A percentile compares a stretch with the other conserved stretches of the same genome.
These are phyloP conservation scores for Tilletia caries DNA, from an alignment of 1,284 basidiomycete genomes.

Conservation along the genomic window DNA sequence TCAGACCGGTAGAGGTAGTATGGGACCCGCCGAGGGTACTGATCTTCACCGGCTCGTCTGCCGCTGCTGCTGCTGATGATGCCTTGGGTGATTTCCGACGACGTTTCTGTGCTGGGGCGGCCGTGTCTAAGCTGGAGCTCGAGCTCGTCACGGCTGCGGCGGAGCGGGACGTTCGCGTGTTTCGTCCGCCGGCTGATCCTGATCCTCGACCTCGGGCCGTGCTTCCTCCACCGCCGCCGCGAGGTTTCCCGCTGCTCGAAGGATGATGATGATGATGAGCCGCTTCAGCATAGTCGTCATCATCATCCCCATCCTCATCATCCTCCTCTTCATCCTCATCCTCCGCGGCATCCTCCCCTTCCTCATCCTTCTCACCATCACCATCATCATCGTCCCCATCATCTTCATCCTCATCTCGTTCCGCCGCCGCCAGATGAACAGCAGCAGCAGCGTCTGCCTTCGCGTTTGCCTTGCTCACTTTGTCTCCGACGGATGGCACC, in stretches of 20 bases:
- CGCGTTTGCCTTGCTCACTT: background rate
- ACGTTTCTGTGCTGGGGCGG: constrained; percentile 3
- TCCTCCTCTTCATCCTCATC: background rate
- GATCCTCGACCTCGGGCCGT: background rate
- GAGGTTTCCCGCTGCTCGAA: background rate
- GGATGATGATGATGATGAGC: too few relatives aligned
- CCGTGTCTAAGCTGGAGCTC: background rate
- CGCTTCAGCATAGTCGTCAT: background rate
- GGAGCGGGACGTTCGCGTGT: background rate
- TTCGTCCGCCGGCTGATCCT: background rate
- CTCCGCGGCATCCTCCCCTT: too few relatives aligned
- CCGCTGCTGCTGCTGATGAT: background rate
- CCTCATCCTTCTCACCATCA: too few relatives aligned
- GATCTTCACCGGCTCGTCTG: too few relatives aligned
- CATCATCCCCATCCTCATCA: background rate
- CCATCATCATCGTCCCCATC: background rate
- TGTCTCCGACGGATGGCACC: too few relatives aligned
- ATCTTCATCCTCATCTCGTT: background rate
- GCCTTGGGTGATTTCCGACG: background rate
- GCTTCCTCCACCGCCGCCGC: background rate
- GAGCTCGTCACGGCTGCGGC: background rate
- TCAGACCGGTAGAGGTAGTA: constrained; percentile 1
- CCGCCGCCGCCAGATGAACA: too few relatives aligned
- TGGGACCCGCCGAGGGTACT: constrained; percentile 1
- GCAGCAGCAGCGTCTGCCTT: background rate